A percentile compares a stretch with the other conserved stretches of the same genome.
Conservation (phyloP, 2,329 filamentous ascomycete species). For the Septoria linicola region DNA sequence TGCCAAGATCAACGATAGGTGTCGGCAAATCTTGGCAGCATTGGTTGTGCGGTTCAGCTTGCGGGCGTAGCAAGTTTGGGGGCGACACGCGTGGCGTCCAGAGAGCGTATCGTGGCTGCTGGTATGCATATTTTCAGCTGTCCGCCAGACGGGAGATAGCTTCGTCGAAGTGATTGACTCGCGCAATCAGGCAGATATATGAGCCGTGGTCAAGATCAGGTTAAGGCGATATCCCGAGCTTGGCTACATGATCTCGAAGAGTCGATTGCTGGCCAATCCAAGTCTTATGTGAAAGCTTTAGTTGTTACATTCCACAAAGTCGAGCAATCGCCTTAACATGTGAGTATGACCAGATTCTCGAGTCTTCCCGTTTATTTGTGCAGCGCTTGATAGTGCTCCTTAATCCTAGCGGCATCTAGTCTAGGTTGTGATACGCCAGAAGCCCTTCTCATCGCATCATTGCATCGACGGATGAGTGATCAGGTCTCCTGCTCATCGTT, state of each 20-base stretch:
- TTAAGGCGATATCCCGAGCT: not conserved
- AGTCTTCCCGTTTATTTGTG: not conserved
- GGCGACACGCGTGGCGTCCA: not conserved
- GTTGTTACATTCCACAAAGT: not conserved
- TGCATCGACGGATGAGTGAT: not conserved
- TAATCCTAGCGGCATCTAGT: no score
- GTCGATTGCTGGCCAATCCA: not conserved
- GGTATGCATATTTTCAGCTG: no score
- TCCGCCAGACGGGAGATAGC: no score
- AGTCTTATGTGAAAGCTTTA: not conserved
- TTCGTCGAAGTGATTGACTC: no score
- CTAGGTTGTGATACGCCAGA: no score
- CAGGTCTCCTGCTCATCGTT: not conserved
- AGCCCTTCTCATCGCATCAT: no score
- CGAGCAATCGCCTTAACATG: no score
- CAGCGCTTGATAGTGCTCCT: no score
- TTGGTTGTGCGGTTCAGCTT: not conserved
- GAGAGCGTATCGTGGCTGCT: no score
- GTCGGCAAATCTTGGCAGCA: slow-evolving; percentile 4
- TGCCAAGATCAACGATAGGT: slow-evolving; percentile 2
- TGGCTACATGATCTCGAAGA: not conserved
- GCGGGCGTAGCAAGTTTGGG: no score
- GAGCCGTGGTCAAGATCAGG: not conserved
- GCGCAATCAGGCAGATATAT: not conserved
- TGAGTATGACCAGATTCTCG: not conserved